Percentiles rank a stretch among this genome's conserved stretches.
Conservation (phyloP, 2,329 filamentous ascomycete genomes). For the Allantophomopsis cytisporea region DNA sequence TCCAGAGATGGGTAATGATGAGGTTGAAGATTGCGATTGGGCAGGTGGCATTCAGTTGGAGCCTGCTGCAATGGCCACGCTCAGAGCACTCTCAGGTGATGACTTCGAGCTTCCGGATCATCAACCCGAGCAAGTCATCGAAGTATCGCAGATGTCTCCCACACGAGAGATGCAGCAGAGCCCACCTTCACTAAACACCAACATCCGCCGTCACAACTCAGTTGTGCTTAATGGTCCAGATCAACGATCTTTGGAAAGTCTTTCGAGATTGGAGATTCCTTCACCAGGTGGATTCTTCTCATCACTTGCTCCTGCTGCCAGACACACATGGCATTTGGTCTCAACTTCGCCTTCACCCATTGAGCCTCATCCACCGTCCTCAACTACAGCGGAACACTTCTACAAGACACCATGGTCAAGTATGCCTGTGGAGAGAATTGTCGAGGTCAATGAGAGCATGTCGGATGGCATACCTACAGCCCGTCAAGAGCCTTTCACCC, state of each 20-base stretch:
- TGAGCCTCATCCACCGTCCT: conserved; percentile 54
- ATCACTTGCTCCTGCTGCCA: conserved; percentile 60
- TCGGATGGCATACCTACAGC: conserved; percentile 56
- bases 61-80: conserved; percentile 64
- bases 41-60: conserved; percentile 57
- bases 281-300: conserved; percentile 90
- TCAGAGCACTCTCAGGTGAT: conserved; percentile 57
- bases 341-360: conserved; percentile 37
- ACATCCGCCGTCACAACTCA: conserved; percentile 18
- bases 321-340: conserved; percentile 69
- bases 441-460: conserved; percentile 39
- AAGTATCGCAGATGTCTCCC: conserved; percentile 27
- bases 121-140: conserved; percentile 39
- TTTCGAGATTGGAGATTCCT: conserved; percentile 76
- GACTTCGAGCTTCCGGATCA: conserved; percentile 49
- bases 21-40: conserved; percentile 50
- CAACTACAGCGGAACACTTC: conserved; percentile 83
- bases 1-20: conserved; percentile 50
- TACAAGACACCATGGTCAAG: conserved; percentile 69
- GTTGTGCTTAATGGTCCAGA: conserved; percentile 33
- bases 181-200: conserved; percentile 34
- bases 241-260: conserved; percentile 48
- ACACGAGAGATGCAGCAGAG: conserved; percentile 38
- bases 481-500: conserved; percentile 22
- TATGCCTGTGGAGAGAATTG: conserved; percentile 49